Percentiles rank a stretch among this genome's conserved stretches.
Conservation (phyloP, 495 filamentous ascomycete species). For the Tuber calosporum region DNA sequence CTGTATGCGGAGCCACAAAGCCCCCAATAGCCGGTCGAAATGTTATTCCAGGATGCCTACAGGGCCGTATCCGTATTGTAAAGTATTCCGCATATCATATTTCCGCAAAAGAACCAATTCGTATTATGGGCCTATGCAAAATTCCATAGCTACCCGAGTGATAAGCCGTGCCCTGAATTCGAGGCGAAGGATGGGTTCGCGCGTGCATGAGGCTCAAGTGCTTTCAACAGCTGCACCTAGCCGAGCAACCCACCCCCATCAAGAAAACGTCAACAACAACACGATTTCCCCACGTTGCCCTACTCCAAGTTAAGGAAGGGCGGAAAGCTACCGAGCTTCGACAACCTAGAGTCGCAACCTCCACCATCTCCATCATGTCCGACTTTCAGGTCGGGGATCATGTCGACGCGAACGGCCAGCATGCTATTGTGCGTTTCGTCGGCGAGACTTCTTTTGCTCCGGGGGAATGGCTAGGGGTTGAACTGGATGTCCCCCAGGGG, state of each 20-base stretch:
- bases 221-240: neutral
- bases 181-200: neutral
- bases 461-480: conserved; percentile 86
- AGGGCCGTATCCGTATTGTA: neutral
- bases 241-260: neutral
- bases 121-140: neutral
- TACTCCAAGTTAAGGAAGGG: neutral
- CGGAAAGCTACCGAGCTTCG: neutral
- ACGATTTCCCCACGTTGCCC: neutral
- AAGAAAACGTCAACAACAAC: neutral
- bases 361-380: conserved; percentile 9
- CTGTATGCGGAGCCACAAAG: no score
- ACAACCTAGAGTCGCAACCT: neutral
- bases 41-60: neutral
- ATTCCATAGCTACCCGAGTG: neutral
- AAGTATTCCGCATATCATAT: neutral
- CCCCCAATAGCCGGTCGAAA: neutral
- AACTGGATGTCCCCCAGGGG: conserved; percentile 72
- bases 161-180: neutral
- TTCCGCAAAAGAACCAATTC: neutral
- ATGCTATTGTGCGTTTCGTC: conserved; percentile 69
- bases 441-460: conserved; percentile 69
- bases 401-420: conserved; percentile 55
- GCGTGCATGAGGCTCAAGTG: neutral
- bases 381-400: conserved; percentile 37